Percentiles rank a stretch among this genome's conserved stretches.
Evolutionary conservation across 805 yeast species (phyloP).

Genomic region (Barnettozyma salicaria): DNA sequence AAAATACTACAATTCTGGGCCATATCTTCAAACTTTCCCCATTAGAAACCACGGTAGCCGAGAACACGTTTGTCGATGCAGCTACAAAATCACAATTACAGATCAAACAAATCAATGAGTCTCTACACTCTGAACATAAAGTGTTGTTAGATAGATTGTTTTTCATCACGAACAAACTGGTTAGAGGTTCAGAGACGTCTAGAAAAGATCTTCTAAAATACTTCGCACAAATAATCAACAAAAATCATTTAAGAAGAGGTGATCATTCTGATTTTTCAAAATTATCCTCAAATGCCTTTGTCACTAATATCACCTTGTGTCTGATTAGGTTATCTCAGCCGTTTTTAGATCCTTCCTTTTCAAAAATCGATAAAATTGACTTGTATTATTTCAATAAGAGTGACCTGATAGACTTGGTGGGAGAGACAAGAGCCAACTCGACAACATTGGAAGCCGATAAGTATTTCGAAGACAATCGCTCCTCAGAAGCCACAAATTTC

Average conservation of each 20-base stretch:
- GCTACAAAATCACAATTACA: slow-evolving; percentile 35
- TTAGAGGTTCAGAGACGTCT: slow-evolving; percentile 64
- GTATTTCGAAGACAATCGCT: slow-evolving; percentile 39
- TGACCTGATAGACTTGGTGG: slow-evolving; percentile 55
- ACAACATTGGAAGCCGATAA: slow-evolving; percentile 64
- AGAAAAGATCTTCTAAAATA: slow-evolving; percentile 60
- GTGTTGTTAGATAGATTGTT: slow-evolving; percentile 59
- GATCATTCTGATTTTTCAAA: slow-evolving; percentile 65
- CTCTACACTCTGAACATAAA: slow-evolving; percentile 59
- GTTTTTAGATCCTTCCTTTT: slow-evolving; percentile 60
- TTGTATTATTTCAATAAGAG: slow-evolving; percentile 55
- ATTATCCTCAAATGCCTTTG: slow-evolving; percentile 72
- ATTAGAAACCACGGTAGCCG: slow-evolving; percentile 44
- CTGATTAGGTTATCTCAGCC: slow-evolving; percentile 75
- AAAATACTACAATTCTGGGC: slow-evolving; percentile 63
- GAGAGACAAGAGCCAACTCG: slow-evolving; percentile 80
- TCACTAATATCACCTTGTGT: slow-evolving; percentile 67
- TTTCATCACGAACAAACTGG: slow-evolving; percentile 61
- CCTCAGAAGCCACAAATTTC: slow-evolving; percentile 53
- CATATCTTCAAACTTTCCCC: slow-evolving; percentile 76
- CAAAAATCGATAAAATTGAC: slow-evolving; percentile 74
- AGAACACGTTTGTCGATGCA: slow-evolving; percentile 37
- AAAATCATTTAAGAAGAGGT: slow-evolving; percentile 83
- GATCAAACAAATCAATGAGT: slow-evolving; percentile 44
- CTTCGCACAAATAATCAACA: slow-evolving; percentile 69